phyloP scores from a whole-genome alignment of 208 protist species.

The Wallacemonas sp. region DNA sequence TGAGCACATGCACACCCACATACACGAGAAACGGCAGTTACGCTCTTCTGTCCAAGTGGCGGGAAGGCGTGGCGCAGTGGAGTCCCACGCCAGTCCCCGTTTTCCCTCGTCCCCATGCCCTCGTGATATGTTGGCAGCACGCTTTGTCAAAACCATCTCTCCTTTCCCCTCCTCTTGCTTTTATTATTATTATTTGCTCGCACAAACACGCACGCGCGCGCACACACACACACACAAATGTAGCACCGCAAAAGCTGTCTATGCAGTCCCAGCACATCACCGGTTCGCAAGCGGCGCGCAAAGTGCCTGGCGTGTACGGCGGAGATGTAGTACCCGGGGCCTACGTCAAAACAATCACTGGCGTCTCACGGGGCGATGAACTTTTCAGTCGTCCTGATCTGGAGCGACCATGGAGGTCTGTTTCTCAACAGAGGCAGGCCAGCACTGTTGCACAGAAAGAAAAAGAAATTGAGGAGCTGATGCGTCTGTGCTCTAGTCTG shows the following conservation, averaged over 20 bases:
- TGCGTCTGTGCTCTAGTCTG: conserved; percentile 75
- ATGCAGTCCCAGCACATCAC: neutral
- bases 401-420: conserved; percentile 83
- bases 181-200: too few species aligned
- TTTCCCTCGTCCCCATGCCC: too few species aligned
- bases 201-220: too few species aligned
- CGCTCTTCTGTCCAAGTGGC: too few species aligned
- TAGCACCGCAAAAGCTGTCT: neutral
- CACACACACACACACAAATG: too few species aligned
- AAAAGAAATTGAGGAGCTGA: conserved; percentile 87
- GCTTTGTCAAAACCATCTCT: too few species aligned
- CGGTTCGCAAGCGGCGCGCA: conserved; percentile 3
- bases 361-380: conserved; percentile 77
- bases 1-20: too few species aligned
- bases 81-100: too few species aligned
- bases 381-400: conserved; percentile 86
- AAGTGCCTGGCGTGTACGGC: conserved; percentile 70
- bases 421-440: conserved; percentile 43
- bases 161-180: neutral
- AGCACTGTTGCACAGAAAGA: conserved; percentile 72
- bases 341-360: conserved; percentile 75
- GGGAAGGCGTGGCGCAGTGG: too few species aligned
- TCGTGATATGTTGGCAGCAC: too few species aligned
- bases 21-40: too few species aligned
- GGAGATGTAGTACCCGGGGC: conserved; percentile 63